A percentile compares a stretch with the other conserved stretches of the same genome.
Evolutionary conservation across 441 rosid species (phyloP).

Genomic region (Pelargonium exstipulatum): DNA sequence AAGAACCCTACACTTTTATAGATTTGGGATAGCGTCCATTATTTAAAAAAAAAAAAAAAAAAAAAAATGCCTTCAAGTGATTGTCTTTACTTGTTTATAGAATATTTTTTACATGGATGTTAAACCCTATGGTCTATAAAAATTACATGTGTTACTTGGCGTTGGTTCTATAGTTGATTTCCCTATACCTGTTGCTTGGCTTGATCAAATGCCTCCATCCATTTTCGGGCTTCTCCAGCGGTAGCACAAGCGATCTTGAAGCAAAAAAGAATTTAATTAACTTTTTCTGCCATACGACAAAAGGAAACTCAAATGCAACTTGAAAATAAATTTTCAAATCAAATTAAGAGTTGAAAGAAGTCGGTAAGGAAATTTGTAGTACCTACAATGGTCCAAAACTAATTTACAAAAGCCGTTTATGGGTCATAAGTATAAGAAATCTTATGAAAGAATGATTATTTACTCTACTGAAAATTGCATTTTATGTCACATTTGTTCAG

Average conservation of each 20-base stretch:
- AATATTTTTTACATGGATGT: background rate
- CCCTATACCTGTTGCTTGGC: constrained; percentile 83
- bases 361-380: no score
- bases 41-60: no score
- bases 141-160: background rate
- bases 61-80: no score
- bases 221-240: constrained; percentile 79
- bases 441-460: no score
- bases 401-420: background rate
- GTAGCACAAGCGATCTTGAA: constrained; percentile 86
- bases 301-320: no score
- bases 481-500: constrained; percentile 1
- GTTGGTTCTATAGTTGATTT: constrained; percentile 16
- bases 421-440: background rate
- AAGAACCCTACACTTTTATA: background rate
- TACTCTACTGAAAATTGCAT: background rate
- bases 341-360: no score
- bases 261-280: constrained; percentile 15
- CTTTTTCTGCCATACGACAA: constrained; percentile 2
- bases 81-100: no score
- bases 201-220: constrained; percentile 94
- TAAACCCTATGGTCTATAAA: background rate
- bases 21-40: no score
- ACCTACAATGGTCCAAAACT: background rate
- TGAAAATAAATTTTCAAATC: no score